A percentile compares a stretch with the other conserved stretches of the same genome.
Conservation (phyloP, 495 filamentous ascomycete species). For the Penicillium cosmopolitanum region DNA sequence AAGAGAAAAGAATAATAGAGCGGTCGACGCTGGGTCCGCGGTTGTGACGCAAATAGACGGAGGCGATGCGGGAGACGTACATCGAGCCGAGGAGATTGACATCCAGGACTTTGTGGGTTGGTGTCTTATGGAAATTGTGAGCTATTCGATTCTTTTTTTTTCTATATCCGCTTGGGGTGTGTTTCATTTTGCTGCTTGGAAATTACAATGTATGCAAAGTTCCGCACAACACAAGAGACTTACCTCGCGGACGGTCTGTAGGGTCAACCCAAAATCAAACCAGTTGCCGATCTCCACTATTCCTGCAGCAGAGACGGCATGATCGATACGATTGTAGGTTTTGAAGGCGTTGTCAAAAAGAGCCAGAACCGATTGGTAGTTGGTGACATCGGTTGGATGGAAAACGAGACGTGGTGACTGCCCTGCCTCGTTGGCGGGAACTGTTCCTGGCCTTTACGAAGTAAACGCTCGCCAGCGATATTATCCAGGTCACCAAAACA, state of each 20-base stretch:
- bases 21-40: constrained; percentile 45
- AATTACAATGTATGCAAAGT: neutral
- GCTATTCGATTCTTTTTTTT: neutral
- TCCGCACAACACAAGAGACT: constrained; percentile 7
- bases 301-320: constrained; percentile 56
- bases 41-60: constrained; percentile 50
- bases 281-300: constrained; percentile 50
- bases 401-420: constrained; percentile 36
- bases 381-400: constrained; percentile 47
- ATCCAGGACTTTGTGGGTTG: constrained; percentile 49
- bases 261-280: constrained; percentile 47
- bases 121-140: constrained; percentile 28
- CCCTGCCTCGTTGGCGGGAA: constrained; percentile 30
- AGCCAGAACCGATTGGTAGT: constrained; percentile 46
- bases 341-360: constrained; percentile 52
- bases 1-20: constrained; percentile 50
- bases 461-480: constrained; percentile 32
- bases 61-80: constrained; percentile 49
- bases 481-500: constrained; percentile 48
- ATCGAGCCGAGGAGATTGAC: constrained; percentile 54
- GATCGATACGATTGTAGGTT: constrained; percentile 52
- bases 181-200: neutral
- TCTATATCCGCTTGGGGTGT: neutral
- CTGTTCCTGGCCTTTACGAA: constrained; percentile 24
- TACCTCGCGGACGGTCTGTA: constrained; percentile 39